These are phyloP conservation scores for Aspergillus campestris DNA, from an alignment of 495 filamentous ascomycete genomes.

Conservation along the genomic window DNA sequence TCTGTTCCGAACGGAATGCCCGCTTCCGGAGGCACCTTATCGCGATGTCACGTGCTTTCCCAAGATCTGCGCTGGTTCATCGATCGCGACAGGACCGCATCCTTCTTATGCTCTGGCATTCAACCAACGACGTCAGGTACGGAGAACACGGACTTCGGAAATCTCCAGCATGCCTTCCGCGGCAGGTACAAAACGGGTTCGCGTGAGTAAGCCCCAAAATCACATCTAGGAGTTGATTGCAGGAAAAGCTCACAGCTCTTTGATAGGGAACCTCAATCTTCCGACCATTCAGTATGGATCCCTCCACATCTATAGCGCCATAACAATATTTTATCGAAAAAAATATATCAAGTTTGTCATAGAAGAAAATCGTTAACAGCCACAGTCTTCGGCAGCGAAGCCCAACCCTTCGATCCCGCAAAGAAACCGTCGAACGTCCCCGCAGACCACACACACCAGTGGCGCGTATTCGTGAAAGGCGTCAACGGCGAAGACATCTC, in stretches of 20 bases:
- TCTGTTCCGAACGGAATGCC: constrained; percentile 2
- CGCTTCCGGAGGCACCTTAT: constrained; percentile 11
- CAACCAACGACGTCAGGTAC: not conserved
- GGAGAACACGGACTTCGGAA: not conserved
- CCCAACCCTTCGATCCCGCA: constrained; percentile 62
- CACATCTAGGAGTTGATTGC: constrained; percentile 4
- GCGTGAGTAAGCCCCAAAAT: constrained; percentile 27
- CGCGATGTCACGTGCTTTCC: not conserved
- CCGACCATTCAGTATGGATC: constrained; percentile 56
- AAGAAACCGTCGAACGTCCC: constrained; percentile 52
- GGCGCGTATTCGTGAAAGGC: constrained; percentile 86
- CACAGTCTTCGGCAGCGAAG: constrained; percentile 68
- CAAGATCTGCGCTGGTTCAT: no score
- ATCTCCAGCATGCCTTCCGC: constrained; percentile 44
- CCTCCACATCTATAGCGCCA: not conserved
- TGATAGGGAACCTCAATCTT: constrained; percentile 60
- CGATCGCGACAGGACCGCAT: not conserved
- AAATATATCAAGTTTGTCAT: not conserved
- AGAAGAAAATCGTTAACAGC: constrained; percentile 1
- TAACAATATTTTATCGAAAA: no score
- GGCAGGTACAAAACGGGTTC: constrained; percentile 48
- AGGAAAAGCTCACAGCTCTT: not conserved
- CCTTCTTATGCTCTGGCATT: not conserved
- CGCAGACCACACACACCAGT: constrained; percentile 85
- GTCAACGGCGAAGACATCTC: constrained; percentile 80